A percentile compares a stretch with the other conserved stretches of the same genome.
Evolutionary conservation across 1,284 basidiomycete species (phyloP).

Genomic region (Apiotrichum mycotoxinovorans): DNA sequence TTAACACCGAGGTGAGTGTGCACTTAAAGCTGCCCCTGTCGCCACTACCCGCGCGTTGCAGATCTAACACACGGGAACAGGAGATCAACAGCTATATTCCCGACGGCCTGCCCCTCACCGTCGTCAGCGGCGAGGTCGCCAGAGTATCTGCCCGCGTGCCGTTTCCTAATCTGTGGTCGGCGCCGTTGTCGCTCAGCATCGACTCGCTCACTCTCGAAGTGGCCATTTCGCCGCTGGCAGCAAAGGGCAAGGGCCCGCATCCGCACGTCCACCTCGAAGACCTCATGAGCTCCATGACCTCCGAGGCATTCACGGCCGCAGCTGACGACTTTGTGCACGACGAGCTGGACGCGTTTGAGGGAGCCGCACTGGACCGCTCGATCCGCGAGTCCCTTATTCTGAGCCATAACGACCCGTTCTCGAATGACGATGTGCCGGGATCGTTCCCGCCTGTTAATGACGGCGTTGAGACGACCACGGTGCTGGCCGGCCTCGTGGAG

Average conservation of each 20-base stretch:
- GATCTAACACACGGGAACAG: constrained; percentile 51
- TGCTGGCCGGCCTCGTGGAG: constrained; percentile 80
- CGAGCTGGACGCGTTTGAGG: constrained; percentile 69
- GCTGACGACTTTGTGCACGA: constrained; percentile 81
- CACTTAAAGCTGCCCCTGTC: too few relatives aligned
- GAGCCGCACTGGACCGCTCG: constrained; percentile 66
- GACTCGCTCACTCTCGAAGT: constrained; percentile 66
- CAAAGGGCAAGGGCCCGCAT: constrained; percentile 10
- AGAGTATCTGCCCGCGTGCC: constrained; percentile 63
- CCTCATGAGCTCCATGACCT: constrained; percentile 70
- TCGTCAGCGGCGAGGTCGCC: constrained; percentile 68
- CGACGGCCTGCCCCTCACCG: constrained; percentile 61
- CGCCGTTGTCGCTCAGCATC: constrained; percentile 51
- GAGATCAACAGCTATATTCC: constrained; percentile 72
- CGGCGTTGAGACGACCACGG: constrained; percentile 59
- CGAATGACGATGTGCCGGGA: constrained; percentile 33
- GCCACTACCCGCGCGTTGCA: not conserved
- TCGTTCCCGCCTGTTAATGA: constrained; percentile 28
- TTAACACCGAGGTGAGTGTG: constrained; percentile 65
- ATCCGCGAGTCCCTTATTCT: constrained; percentile 50
- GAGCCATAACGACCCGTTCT: constrained; percentile 38
- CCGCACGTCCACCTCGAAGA: constrained; percentile 42
- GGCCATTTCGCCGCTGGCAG: constrained; percentile 62
- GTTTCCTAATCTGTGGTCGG: constrained; percentile 47
- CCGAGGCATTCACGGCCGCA: constrained; percentile 48